Base-by-base conservation (phyloP, 75 land plant genomes). In the Picea glauca region DNA sequence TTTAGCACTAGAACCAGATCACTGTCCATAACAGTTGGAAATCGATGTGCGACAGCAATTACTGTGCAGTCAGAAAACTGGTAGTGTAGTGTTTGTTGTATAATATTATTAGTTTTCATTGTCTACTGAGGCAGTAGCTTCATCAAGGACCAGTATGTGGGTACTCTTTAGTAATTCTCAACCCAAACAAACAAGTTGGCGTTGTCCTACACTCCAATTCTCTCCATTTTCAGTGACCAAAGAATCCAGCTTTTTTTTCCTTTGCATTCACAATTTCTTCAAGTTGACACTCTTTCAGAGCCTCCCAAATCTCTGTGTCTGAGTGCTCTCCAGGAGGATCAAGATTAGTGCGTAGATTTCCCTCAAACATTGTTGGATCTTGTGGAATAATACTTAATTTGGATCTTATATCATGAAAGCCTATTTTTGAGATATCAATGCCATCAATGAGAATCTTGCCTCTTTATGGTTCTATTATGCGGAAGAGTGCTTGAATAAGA, bases 251-350 rank as follows among this genome's bases (percentile, higher is more conserved):
- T 26, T 26, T 26, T 26, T 26, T 26, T 26, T 26, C 26, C 26
- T 26, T 26, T 26, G 26, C 26, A 26, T 26, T 26, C 26, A 26
- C 26, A 6, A 88, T 77, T 18, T 90, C 90, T 2, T 85, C 83
- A 38, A 94, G 87, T 58, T 79, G 85, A 81, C 94, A 92, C 78
- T 89, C 92, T 30, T 81, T 63, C 54, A 94, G 62, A 46, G 88
- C 97, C 93, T 95, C 88, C 98, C 98, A 95, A 1, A 95, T 84
- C 66, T 92, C 87, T 33, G 79, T 65, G 76, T 95, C 95, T 38
- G 86, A 78, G 64, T 89, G 90, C 63, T 92, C 80, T 54, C 79
- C 76, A 9, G 91, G 83, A 66, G 98, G 98, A 87, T 93, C 95
- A 62, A 95, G 62, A 75, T 95, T 95, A 23, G 83, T 80, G 31